phyloP scores from a whole-genome alignment of 192 early-diverging fungal species.

The Geranomyces michiganensis region DNA sequence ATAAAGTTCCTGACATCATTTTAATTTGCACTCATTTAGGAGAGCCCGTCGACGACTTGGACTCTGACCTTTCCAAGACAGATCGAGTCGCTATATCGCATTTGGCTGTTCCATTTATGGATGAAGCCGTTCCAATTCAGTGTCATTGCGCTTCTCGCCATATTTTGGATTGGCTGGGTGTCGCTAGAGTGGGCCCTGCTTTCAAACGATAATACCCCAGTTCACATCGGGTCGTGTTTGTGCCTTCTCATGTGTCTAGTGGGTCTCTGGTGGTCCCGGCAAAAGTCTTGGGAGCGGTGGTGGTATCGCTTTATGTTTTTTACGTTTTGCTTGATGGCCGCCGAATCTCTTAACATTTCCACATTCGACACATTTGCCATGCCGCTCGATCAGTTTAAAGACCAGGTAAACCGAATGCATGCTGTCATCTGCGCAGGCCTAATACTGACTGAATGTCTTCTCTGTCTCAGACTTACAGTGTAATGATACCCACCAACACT shows the following conservation, averaged over 20 bases:
- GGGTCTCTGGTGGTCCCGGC: slow-evolving; percentile 4
- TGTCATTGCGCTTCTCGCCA: slow-evolving; percentile 3
- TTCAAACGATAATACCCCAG: background rate
- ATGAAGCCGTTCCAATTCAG: slow-evolving; percentile 18
- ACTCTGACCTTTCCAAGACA: slow-evolving; percentile 10
- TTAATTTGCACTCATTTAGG: slow-evolving; percentile 3
- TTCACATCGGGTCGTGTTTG: slow-evolving; percentile 9
- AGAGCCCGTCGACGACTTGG: slow-evolving; percentile 29
- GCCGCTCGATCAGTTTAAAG: background rate
- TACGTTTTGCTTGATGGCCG: slow-evolving; percentile 10
- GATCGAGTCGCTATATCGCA: slow-evolving; percentile 17
- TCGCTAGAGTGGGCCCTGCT: slow-evolving; percentile 2
- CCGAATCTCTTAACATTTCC: slow-evolving; percentile 13
- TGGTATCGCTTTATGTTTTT: slow-evolving; percentile 22
- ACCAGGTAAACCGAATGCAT: background rate
- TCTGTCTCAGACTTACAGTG: background rate
- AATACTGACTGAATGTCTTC: background rate
- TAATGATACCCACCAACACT: background rate
- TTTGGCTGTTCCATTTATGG: slow-evolving; percentile 28
- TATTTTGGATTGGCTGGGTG: slow-evolving; percentile 16
- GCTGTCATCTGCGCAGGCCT: background rate
- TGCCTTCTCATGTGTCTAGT: background rate
- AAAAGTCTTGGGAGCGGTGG: slow-evolving; percentile 12
- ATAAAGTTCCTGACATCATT: too few relatives aligned
- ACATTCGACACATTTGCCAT: background rate